These are phyloP conservation scores for Syzygium jambos DNA, from an alignment of 345 rosid species.

Conservation along the genomic window DNA sequence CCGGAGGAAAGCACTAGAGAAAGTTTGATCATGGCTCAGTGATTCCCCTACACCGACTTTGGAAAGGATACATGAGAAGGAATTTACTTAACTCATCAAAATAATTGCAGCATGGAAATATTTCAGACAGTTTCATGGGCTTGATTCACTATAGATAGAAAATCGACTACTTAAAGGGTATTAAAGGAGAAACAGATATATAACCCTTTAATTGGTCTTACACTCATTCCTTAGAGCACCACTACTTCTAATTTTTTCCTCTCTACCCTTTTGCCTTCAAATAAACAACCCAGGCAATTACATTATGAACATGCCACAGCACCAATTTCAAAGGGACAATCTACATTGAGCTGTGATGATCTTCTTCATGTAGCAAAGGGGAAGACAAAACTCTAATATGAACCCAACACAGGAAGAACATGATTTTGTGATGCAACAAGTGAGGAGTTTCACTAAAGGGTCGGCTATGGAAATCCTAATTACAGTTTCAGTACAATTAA, in stretches of 20 bases:
- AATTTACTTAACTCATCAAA: not conserved
- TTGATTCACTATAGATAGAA: not conserved
- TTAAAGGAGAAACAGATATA: not conserved
- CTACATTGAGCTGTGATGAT: not conserved
- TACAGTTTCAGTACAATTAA: not conserved
- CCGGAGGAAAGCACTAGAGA: not conserved
- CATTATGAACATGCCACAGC: not conserved
- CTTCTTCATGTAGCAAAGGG: not conserved
- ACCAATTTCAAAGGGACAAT: not conserved
- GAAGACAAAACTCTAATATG: not conserved
- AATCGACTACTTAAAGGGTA: not conserved
- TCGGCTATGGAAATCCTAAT: not conserved
- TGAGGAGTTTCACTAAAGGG: not conserved
- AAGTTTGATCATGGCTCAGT: not conserved
- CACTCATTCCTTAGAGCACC: not conserved
- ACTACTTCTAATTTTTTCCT: not conserved
- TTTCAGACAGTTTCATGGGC: not conserved
- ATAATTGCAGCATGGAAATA: not conserved
- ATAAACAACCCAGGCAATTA: not conserved
- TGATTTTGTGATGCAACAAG: not conserved
- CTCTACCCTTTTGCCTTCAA: not conserved
- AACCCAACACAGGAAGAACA: not conserved
- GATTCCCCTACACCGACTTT: not conserved
- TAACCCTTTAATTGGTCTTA: not conserved
- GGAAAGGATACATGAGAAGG: not conserved